These are phyloP conservation scores for Metarhizium guizhouense DNA, from an alignment of 2,329 filamentous ascomycete species.

Conservation along the genomic window DNA sequence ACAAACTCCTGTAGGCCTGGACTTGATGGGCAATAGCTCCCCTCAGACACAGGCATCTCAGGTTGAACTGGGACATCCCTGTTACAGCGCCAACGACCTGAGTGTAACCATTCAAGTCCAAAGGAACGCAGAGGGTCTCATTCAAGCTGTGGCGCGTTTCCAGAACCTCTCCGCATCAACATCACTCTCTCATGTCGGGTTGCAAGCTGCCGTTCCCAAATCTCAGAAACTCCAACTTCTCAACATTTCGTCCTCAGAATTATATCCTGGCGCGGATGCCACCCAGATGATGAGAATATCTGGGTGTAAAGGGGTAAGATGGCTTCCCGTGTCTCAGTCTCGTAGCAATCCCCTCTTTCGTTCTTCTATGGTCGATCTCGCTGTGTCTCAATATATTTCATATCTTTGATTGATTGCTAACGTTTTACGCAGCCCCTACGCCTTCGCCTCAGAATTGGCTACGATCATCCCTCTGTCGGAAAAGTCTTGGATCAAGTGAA, in stretches of 20 bases:
- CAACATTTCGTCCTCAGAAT: conserved; percentile 73
- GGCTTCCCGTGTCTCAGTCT: neutral
- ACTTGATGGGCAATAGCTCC: conserved; percentile 40
- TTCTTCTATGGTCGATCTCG: neutral
- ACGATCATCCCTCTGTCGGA: conserved; percentile 59
- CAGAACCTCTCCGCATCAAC: conserved; percentile 62
- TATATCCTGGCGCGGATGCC: conserved; percentile 71
- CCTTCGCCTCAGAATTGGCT: conserved; percentile 77
- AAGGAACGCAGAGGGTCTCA: conserved; percentile 66
- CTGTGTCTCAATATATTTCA: neutral
- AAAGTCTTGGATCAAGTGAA: conserved; percentile 87
- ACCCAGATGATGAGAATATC: conserved; percentile 85
- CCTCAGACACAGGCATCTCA: conserved; percentile 33
- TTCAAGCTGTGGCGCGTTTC: conserved; percentile 80
- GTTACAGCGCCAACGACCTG: conserved; percentile 81
- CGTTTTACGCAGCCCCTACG: conserved; percentile 58
- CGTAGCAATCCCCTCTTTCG: neutral
- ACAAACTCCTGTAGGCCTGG: conserved; percentile 34
- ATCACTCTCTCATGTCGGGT: conserved; percentile 62
- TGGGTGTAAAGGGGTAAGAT: conserved; percentile 79
- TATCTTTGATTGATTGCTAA: conserved; percentile 8
- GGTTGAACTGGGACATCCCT: conserved; percentile 51
- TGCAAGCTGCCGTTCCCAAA: conserved; percentile 95
- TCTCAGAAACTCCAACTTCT: conserved; percentile 89
- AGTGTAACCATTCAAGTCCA: conserved; percentile 75